These are phyloP conservation scores for Candida morakotiae DNA, from an alignment of 805 yeast genomes.

Conservation along the genomic window DNA sequence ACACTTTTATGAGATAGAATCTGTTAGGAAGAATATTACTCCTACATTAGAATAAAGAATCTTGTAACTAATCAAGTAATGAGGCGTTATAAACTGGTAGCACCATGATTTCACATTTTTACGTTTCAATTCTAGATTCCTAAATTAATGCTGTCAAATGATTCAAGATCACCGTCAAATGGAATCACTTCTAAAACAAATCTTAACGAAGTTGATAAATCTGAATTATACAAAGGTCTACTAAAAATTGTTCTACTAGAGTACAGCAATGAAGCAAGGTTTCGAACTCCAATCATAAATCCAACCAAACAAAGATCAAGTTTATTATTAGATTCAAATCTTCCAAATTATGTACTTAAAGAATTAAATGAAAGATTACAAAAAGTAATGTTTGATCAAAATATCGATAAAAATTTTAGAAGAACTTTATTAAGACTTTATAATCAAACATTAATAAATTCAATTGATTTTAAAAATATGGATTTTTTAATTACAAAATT, in stretches of 20 bases:
- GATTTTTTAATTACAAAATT: constrained; percentile 51
- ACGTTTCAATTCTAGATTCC: no score
- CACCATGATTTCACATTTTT: no score
- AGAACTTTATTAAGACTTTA: constrained; percentile 60
- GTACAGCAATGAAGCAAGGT: constrained; percentile 62
- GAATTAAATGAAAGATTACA: constrained; percentile 40
- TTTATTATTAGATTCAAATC: constrained; percentile 20
- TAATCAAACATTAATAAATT: constrained; percentile 50
- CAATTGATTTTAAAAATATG: constrained; percentile 24
- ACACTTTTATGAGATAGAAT: no score
- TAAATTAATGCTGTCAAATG: no score
- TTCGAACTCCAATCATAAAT: constrained; percentile 30
- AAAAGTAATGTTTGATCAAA: constrained; percentile 43
- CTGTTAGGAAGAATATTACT: no score
- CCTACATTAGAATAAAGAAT: no score
- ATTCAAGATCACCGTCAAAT: no score
- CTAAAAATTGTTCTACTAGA: constrained; percentile 55
- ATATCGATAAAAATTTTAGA: constrained; percentile 47
- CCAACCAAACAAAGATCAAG: constrained; percentile 4
- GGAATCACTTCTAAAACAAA: no score
- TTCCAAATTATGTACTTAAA: constrained; percentile 35
- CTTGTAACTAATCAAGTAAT: no score
- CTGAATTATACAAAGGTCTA: constrained; percentile 46
- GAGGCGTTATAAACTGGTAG: no score
- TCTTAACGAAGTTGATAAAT: constrained; percentile 11